These are phyloP conservation scores for Metschnikowia colocasiae DNA, from an alignment of 805 yeast species.

Conservation along the genomic window DNA sequence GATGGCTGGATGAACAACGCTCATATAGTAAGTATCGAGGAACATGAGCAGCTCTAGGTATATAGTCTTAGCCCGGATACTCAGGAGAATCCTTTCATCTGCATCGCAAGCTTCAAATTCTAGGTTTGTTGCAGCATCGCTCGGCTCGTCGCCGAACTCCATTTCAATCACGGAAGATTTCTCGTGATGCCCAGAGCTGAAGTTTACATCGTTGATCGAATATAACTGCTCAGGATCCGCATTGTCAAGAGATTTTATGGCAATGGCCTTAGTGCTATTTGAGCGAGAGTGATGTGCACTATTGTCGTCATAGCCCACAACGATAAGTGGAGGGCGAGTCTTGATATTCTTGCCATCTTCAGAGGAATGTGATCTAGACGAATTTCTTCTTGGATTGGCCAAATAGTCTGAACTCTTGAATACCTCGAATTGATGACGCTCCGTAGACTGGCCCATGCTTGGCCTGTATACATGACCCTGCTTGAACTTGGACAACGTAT, in stretches of 20 bases:
- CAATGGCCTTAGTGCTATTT: background rate
- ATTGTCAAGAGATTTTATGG: background rate
- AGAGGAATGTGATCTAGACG: background rate
- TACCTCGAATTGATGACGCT: conserved; percentile 1
- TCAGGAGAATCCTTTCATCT: background rate
- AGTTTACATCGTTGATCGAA: background rate
- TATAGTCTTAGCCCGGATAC: background rate
- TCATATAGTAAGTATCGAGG: conserved; percentile 9
- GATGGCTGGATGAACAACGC: conserved; percentile 10
- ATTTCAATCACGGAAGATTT: conserved; percentile 6
- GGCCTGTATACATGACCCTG: conserved; percentile 1
- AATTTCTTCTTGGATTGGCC: background rate
- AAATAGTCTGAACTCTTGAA: background rate
- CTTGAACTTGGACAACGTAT: conserved; percentile 1
- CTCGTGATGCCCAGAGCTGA: background rate
- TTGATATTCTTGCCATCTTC: background rate
- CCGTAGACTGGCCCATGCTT: background rate
- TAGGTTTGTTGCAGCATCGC: background rate
- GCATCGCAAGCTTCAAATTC: background rate
- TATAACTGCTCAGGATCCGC: background rate
- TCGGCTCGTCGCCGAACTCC: conserved; percentile 2
- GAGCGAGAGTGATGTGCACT: background rate
- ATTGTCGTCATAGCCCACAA: background rate
- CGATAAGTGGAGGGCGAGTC: conserved; percentile 1
- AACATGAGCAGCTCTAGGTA: conserved; percentile 5